These are phyloP conservation scores for Aspergillus sp. DNA, from an alignment of 2,329 filamentous ascomycete genomes.

Conservation along the genomic window DNA sequence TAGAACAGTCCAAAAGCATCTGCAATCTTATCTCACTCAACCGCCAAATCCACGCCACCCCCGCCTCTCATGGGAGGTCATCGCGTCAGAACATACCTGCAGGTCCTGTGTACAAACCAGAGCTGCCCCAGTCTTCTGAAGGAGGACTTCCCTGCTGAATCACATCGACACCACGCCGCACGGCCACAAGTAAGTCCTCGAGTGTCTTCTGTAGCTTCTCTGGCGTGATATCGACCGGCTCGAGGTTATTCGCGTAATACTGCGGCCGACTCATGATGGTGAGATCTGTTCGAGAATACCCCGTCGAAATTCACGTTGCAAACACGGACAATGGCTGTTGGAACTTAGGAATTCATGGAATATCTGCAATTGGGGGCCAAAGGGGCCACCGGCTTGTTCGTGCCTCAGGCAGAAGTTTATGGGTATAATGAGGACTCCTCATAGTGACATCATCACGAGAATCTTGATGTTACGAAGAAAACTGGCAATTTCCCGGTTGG, in stretches of 20 bases:
- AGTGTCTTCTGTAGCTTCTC: conserved; percentile 21
- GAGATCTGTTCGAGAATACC: background rate
- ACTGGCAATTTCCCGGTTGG: no score
- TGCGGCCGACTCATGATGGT: conserved; percentile 16
- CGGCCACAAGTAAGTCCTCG: conserved; percentile 29
- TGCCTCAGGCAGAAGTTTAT: background rate
- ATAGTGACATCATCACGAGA: background rate
- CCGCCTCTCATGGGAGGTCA: background rate
- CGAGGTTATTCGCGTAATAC: conserved; percentile 28
- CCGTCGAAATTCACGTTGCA: background rate
- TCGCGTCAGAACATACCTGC: conserved; percentile 25
- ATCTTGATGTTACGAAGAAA: no score
- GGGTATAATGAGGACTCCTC: background rate
- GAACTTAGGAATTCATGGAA: background rate
- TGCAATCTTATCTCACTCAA: background rate
- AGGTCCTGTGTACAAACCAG: conserved; percentile 33
- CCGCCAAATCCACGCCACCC: background rate
- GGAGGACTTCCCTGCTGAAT: conserved; percentile 25
- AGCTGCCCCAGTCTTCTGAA: conserved; percentile 22
- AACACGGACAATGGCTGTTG: background rate
- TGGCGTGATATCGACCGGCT: conserved; percentile 19
- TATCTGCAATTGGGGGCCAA: background rate
- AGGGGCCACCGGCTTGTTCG: background rate
- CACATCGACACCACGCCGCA: conserved; percentile 27
- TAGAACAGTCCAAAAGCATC: background rate